Base-by-base conservation (phyloP, 257 asterid species). In the Solanum sitiens region DNA sequence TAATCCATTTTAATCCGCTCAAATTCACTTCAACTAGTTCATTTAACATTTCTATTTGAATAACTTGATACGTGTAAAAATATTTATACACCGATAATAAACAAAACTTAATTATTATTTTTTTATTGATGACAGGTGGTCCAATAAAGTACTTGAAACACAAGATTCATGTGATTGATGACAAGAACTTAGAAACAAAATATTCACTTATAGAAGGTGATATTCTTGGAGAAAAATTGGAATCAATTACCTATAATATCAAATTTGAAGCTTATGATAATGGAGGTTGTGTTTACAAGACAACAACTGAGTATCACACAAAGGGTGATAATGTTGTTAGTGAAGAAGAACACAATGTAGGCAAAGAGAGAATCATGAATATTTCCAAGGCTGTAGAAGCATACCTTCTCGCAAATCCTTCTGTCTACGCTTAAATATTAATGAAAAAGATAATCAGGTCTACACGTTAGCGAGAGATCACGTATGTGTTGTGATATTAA, bases 371-470 rank as follows among this genome's bases (percentile, higher is more conserved):
- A 59, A 88, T 86, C 20, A 15, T 13, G 32, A 87, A 27, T 4
- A 70, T 93, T 85, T 87, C 89, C 89, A 89, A 91, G 88, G 92
- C 90, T 4, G 85, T 89, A 25, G 94, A 93, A 47, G 77, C 88
- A 2, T 80, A 90, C 68, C 89, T 92, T 35, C 30, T 27, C 4
- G 89, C 89, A 7, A 87, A 89, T 67, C 88, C 92, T 15, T 85
- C 70, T 18, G 45, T 40, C 75, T 89, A 89, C 61, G 56, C 83
- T 40, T 76, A 40, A 76, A 21, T 61, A 23, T 61, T 18, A 15
- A 56, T 72, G 45, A 72, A 33, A 71, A 18, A 18, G 0, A 72
- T 27, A 27, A 72, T 72, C 79, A 72, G 4, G 2, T 9, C 27
- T 11, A 72, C 79, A 33, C 27, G 8, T 33, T 1, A 27, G 30